Base-by-base conservation (phyloP, 179 eudicot genomes). In the Silene coronaria region DNA sequence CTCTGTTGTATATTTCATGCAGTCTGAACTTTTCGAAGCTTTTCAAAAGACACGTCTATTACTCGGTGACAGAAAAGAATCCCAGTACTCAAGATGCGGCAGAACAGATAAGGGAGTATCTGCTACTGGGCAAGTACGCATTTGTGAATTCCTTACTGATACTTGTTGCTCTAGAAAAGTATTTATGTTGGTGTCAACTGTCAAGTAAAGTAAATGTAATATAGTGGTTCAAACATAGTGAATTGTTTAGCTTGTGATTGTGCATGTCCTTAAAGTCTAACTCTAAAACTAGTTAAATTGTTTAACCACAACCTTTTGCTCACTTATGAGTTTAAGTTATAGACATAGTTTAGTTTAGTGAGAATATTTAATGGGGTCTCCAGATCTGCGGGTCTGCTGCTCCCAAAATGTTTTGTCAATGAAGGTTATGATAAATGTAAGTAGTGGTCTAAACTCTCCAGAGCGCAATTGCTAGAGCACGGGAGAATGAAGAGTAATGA, bases 71-170 rank as follows among this genome's bases (percentile, higher is more conserved):
- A 89, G 82, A 82, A 89, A 89, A 78, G 86, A 82, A 51, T 83
- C 88, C 74, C 89, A 76, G 28, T 93, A 93, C 85, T 86, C 96
- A 21, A 87, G 98, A 85, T 93, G 97, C 80, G 98, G 97, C 71
- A 88, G 98, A 88, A 93, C 98, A 75, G 98, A 93, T 82, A 93
- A 86, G 83, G 98, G 98, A 73, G 97, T 93, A 76, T 93, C 98
- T 27, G 88, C 98, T 78, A 84, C 85, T 76, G 98, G 96, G 73
- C 98, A 94, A 85, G 98, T 91, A 84, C 81, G 92, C 75, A 46
- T 16, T 36, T 12, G 16, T 55, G 8, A 36, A 32, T 36, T 61
- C 24, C 4, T 60, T 32, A 64, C 55, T 61, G 28, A 61, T 30
- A 28, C 36, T 61, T 32, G 30, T 59, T 73, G 12, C 22, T 73